Base-by-base conservation (phyloP, 1,284 basidiomycete genomes). In the Tilletia indica region DNA sequence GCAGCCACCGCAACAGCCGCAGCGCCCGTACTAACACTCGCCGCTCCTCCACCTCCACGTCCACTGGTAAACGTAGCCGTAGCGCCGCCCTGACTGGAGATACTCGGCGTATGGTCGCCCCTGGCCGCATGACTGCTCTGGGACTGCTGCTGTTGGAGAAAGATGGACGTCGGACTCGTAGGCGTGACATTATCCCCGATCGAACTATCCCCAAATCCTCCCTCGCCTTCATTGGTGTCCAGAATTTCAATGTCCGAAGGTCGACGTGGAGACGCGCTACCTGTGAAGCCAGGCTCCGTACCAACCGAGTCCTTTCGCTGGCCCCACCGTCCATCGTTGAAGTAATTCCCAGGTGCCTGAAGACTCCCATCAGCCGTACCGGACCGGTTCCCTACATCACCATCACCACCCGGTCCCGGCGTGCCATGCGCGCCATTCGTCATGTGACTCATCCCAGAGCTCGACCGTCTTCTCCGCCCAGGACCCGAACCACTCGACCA, bases 1-100 rank as follows among this genome's bases (percentile, higher is more conserved):
- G 79, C 73, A 11, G 72, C 79, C 12, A 78, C 79, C 36, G 78
- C 79, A 12, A 74, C 78, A 16, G 75, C 76, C 11, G 76, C 78
- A 4, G 76, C 78, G 19, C 67, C 48, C n/a, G 45, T 16, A 16
- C 67, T 68, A 9, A 68, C 49, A 19, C n/a, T 69, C 38, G 69
- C 54, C 39, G 25, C 70, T 73, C 54, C 68, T 72, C 68, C 42
- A 56, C 47, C 51, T 38, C 45, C 45, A 8, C 36, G 45, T 9
- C 42, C 58, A n/a, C 67, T 47, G 25, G 14, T 67, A 8, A 45
- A 31, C 9, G 21, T 21, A 36, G 9, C 25, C 5, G 16, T 8
- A 54, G n/a, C 51, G 16, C n/a, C 51, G 16, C 31, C 8, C 51
- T 54, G 21, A 34, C 38, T 64, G 9, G 61, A 64, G 16, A 64